These are phyloP conservation scores for Podila minutissima DNA, from an alignment of 192 early-diverging fungal species.

Conservation along the genomic window DNA sequence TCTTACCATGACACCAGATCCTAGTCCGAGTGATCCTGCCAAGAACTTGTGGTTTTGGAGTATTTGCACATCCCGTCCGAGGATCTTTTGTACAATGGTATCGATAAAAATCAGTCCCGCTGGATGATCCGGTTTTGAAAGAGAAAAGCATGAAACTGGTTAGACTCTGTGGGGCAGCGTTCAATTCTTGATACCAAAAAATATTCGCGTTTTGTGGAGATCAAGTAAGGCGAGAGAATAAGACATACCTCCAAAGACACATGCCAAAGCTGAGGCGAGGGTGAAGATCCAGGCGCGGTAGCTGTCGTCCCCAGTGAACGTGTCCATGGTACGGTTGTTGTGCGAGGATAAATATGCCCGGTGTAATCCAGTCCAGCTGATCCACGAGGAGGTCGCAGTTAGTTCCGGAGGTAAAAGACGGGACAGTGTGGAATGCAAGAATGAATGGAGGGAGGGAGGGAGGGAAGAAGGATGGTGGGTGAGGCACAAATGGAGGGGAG, in stretches of 20 bases:
- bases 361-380: neutral
- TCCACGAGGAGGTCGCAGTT: neutral
- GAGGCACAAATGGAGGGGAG: neutral
- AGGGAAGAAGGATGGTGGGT: neutral
- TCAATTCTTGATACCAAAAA: too few species aligned
- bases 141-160: neutral
- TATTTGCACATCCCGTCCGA: slow-evolving; percentile 35
- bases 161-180: neutral
- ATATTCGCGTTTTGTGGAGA: neutral
- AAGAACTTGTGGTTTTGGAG: slow-evolving; percentile 50
- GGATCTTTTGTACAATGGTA: slow-evolving; percentile 35
- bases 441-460: neutral
- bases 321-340: neutral
- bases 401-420: neutral
- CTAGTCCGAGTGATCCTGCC: slow-evolving; percentile 52
- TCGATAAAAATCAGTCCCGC: slow-evolving; percentile 53
- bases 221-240: neutral
- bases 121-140: neutral
- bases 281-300: slow-evolving; percentile 52
- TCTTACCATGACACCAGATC: slow-evolving; percentile 55
- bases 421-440: neutral
- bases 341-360: neutral
- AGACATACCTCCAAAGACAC: slow-evolving; percentile 54
- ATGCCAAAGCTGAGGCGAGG: slow-evolving; percentile 50
- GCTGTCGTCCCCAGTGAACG: slow-evolving; percentile 8